phyloP scores from a whole-genome alignment of 2,329 filamentous ascomycete genomes.

The Clarireedia paspali region DNA sequence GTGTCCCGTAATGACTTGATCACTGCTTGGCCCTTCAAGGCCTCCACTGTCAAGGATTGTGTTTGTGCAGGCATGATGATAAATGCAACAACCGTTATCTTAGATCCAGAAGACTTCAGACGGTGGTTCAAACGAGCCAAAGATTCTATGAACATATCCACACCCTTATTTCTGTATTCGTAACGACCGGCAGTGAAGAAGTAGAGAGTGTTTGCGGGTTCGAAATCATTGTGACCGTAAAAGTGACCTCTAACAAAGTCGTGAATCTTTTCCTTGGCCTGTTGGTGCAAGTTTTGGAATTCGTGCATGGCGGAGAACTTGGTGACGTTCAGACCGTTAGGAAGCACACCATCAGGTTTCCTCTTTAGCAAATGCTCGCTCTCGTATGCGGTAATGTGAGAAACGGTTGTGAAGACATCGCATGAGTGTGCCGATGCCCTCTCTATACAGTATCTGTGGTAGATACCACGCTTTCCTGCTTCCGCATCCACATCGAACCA shows the following conservation, averaged over 20 bases:
- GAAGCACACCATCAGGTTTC: conserved; percentile 92
- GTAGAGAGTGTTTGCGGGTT: conserved; percentile 93
- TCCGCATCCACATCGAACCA: conserved; percentile 95
- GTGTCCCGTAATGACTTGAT: conserved; percentile 95
- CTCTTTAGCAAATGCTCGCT: conserved; percentile 95
- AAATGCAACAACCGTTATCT: conserved; percentile 92
- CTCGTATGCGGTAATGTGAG: conserved; percentile 97
- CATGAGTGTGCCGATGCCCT: conserved; percentile 83
- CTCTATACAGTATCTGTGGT: conserved; percentile 97
- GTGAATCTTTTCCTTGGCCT: conserved; percentile 95
- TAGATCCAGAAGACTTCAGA: conserved; percentile 76
- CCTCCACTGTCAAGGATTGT: conserved; percentile 88
- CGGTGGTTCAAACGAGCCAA: conserved; percentile 90
- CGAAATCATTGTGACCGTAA: conserved; percentile 96
- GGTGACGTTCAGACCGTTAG: conserved; percentile 95
- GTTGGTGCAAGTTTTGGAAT: conserved; percentile 96
- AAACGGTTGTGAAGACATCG: conserved; percentile 98
- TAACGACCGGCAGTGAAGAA: conserved; percentile 97
- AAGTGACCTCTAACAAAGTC: conserved; percentile 98
- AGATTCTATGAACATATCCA: conserved; percentile 99
- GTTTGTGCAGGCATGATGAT: conserved; percentile 99
- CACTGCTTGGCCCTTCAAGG: conserved; percentile 91
- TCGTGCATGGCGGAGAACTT: conserved; percentile 98
- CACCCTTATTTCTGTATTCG: conserved; percentile 96
- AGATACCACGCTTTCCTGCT: conserved; percentile 95